Evolutionary conservation across 495 filamentous ascomycete genomes (phyloP).

Genomic region (Penicillium pancosmium): DNA sequence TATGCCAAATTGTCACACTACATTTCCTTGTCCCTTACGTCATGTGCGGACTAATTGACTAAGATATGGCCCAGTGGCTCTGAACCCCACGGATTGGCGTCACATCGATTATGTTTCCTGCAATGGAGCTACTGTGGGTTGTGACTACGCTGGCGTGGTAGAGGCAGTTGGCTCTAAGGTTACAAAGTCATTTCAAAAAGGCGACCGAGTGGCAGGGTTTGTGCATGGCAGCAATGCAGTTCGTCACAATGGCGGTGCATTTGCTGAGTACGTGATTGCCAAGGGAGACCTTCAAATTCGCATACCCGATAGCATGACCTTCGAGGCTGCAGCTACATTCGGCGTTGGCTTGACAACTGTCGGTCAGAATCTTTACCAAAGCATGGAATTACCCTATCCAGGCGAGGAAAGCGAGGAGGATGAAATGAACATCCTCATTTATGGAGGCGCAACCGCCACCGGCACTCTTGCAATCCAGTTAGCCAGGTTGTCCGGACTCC

Average conservation of each 20-base stretch:
- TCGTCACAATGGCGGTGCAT: slow-evolving; percentile 51
- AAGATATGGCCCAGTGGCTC: slow-evolving; percentile 36
- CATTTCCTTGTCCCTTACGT: neutral
- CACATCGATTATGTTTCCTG: slow-evolving; percentile 37
- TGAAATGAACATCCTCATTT: slow-evolving; percentile 36
- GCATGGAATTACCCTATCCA: slow-evolving; percentile 29
- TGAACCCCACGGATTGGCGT: slow-evolving; percentile 62
- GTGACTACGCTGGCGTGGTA: slow-evolving; percentile 59
- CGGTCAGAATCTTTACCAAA: slow-evolving; percentile 36
- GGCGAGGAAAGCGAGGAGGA: slow-evolving; percentile 8
- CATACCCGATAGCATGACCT: slow-evolving; percentile 52
- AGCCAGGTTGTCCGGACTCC: slow-evolving; percentile 39
- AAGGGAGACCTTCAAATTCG: slow-evolving; percentile 52
- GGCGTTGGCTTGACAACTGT: slow-evolving; percentile 53
- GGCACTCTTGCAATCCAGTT: slow-evolving; percentile 49
- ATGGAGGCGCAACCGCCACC: slow-evolving; percentile 46
- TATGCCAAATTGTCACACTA: neutral
- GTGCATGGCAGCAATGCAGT: slow-evolving; percentile 49
- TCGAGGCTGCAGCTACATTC: slow-evolving; percentile 55
- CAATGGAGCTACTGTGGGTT: slow-evolving; percentile 47
- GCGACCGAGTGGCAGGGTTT: slow-evolving; percentile 55
- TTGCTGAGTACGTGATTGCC: slow-evolving; percentile 54
- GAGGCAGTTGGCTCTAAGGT: slow-evolving; percentile 52
- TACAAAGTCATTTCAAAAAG: slow-evolving; percentile 36
- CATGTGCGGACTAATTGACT: slow-evolving; percentile 8